phyloP scores from a whole-genome alignment of 192 early-diverging fungal species.

The Gamsiella multidivaricata region DNA sequence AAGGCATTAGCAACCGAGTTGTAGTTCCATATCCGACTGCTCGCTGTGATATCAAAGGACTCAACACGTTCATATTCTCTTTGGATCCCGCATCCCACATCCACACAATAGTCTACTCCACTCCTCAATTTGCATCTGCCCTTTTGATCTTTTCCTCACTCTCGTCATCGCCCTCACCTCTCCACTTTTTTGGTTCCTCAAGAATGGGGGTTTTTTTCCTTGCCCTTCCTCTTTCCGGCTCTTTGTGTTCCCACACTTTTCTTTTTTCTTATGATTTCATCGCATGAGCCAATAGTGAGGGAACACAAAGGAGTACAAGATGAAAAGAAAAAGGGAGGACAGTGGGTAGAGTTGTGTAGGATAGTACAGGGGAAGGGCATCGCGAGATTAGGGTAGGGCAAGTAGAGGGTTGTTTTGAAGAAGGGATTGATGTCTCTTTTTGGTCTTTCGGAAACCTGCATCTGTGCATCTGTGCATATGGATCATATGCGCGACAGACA shows the following conservation, averaged over 20 bases:
- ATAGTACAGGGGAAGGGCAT: not conserved
- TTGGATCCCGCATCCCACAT: too few species aligned
- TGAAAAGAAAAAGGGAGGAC: not conserved
- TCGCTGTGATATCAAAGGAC: too few species aligned
- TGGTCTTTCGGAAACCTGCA: constrained; percentile 1
- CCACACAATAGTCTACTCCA: too few species aligned
- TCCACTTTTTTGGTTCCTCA: not conserved
- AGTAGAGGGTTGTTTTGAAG: not conserved
- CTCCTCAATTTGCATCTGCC: too few species aligned
- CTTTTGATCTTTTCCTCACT: too few species aligned
- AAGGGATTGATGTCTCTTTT: not conserved
- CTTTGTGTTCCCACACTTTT: not conserved
- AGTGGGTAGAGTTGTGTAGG: not conserved
- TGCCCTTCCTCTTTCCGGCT: not conserved
- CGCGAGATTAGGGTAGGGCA: not conserved
- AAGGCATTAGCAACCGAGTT: too few species aligned
- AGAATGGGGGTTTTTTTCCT: not conserved
- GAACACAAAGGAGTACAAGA: not conserved
- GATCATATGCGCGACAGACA: too few species aligned
- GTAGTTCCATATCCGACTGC: too few species aligned
- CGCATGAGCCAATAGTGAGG: not conserved
- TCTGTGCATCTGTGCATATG: not conserved
- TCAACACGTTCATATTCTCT: too few species aligned
- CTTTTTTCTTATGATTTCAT: not conserved
- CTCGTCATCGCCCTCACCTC: too few species aligned